Base-by-base conservation (phyloP, 108 stramenopile species). In the Schizochytrium sp. region DNA sequence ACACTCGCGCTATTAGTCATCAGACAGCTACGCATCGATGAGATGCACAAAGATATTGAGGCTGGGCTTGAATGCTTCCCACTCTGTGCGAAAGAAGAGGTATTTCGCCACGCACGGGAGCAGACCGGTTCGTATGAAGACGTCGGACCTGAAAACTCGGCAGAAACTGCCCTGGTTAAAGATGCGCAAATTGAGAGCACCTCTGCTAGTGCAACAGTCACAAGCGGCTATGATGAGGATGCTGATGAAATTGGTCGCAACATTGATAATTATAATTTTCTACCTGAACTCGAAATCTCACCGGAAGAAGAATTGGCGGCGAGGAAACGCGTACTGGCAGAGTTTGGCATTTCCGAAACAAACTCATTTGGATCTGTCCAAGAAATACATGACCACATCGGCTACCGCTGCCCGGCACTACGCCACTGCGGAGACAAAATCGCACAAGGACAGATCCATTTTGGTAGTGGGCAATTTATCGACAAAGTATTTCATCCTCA, bases 381-480 rank as follows among this genome's bases (percentile, higher is more conserved):
- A 10, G 45, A 83, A 2, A 10, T 83, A n/a, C 38, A 56, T 10
- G 47, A 56, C 50, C 45, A 15, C 12, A 10, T 55, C 47, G 76
- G 76, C 47, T 12, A 10, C 13, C 53, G 47, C 8, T 83, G 76
- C 53, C 76, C 47, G 47, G 50, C 76, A 0, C 47, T 83, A 13
- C 76, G 76, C 76, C 76, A 83, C 28, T 83, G 76, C 76, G 53
- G 76, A 10, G 28, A 55, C 50, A 83, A 83, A 28, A 40, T 55
- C 12, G 8, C 76, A 47, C 49, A 8, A 44, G 64, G 76, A 13
- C 10, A 5, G 10, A n/a, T 50, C 7, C 12, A 55, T 28, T 83
- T 17, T n/a, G 50, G 76, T 38, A 53, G 76, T n/a, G 76, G 76
- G 15, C 76, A 83, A 38, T 83, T 47, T 47, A 2, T 49, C 53